Conservation (phyloP, 2,329 filamentous ascomycete genomes). For the Clonostachys byssicola region DNA sequence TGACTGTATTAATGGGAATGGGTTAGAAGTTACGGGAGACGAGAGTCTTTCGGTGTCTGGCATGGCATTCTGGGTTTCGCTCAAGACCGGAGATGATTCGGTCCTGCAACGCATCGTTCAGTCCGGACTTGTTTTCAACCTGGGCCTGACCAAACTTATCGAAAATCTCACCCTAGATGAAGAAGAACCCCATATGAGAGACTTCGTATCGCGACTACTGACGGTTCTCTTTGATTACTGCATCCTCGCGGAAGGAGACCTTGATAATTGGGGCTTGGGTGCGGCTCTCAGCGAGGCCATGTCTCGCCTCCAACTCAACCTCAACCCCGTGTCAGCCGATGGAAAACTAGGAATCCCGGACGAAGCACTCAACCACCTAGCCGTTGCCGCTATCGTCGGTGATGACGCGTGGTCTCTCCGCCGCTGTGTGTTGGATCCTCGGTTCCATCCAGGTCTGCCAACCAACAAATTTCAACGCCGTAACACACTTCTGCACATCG, state of each 20-base stretch:
- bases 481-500: slow-evolving; percentile 23
- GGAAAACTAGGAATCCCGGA: background rate
- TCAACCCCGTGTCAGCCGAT: background rate
- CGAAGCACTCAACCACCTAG: background rate
- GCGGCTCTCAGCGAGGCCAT: background rate
- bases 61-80: slow-evolving; percentile 16
- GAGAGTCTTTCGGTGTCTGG: slow-evolving; percentile 10
- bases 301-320: background rate
- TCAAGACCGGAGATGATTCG: slow-evolving; percentile 11
- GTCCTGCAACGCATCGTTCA: slow-evolving; percentile 13
- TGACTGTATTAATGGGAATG: slow-evolving; percentile 6
- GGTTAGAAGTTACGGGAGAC: background rate
- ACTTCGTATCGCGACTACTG: slow-evolving; percentile 7
- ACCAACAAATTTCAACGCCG: slow-evolving; percentile 3
- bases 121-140: slow-evolving; percentile 9
- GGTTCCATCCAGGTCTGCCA: background rate
- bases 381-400: background rate
- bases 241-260: background rate
- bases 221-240: slow-evolving; percentile 15
- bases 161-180: slow-evolving; percentile 5
- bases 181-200: slow-evolving; percentile 4
- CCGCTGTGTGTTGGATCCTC: background rate
- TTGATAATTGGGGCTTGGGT: background rate
- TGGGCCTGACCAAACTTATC: slow-evolving; percentile 9
- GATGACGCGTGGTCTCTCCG: background rate